Evolutionary conservation across 164 flowering plant species (phyloP).

Genomic region (Dillenia turbinata): DNA sequence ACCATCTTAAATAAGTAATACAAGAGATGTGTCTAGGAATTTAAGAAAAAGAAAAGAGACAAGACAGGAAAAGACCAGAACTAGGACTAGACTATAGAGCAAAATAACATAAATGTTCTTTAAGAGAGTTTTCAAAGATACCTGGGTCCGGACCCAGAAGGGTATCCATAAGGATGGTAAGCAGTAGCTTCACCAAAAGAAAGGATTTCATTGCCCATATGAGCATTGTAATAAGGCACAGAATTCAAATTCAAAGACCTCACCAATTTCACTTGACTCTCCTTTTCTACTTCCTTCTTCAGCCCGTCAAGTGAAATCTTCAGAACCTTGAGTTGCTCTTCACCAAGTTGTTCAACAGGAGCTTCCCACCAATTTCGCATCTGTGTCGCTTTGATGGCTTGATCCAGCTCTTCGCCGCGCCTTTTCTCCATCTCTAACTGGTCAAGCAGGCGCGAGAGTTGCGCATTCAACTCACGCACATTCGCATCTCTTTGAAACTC

Average conservation of each 20-base stretch:
- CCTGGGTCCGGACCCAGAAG: no score
- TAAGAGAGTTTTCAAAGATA: no score
- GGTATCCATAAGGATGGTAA: no score
- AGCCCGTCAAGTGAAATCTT: background rate
- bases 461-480: constrained; percentile 1
- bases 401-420: background rate
- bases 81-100: no score
- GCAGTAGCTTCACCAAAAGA: no score
- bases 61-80: no score
- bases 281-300: background rate
- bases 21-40: no score
- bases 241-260: background rate
- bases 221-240: background rate
- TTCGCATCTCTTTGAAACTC: constrained; percentile 2
- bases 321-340: background rate
- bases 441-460: background rate
- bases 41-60: no score
- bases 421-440: background rate
- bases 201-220: no score
- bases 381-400: background rate
- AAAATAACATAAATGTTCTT: no score
- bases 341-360: background rate
- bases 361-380: constrained; percentile 4
- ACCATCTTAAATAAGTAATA: no score
- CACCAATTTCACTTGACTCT: background rate